These are phyloP conservation scores for Stephanodiscus minutulus DNA, from an alignment of 108 stramenopile species.

Conservation along the genomic window DNA sequence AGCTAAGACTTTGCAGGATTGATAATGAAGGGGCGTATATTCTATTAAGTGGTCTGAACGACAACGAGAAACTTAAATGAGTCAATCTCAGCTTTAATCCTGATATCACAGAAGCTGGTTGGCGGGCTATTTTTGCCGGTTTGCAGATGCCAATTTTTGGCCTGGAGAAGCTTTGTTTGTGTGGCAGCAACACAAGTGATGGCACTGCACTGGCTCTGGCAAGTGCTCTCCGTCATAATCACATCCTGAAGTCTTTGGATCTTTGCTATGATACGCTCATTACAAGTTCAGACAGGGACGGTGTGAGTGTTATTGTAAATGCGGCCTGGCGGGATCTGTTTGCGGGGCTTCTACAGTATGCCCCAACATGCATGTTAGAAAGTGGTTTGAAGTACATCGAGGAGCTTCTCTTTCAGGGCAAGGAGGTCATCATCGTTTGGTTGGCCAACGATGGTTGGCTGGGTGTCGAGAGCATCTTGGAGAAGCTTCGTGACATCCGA, in stretches of 20 bases:
- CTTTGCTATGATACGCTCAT: too few relatives aligned
- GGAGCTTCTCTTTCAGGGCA: too few relatives aligned
- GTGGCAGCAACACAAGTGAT: background rate
- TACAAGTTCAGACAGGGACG: too few relatives aligned
- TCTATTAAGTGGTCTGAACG: background rate
- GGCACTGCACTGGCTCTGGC: background rate
- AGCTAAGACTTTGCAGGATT: background rate
- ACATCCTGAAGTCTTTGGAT: background rate
- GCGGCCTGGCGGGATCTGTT: too few relatives aligned
- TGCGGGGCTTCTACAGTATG: too few relatives aligned
- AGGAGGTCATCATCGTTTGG: too few relatives aligned
- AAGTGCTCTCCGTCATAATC: background rate
- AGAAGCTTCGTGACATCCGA: too few relatives aligned
- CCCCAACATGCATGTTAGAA: too few relatives aligned
- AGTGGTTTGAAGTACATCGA: too few relatives aligned
- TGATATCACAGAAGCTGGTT: background rate
- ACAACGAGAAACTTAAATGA: background rate
- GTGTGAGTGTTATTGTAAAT: too few relatives aligned
- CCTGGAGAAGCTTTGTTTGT: background rate
- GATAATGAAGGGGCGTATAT: background rate
- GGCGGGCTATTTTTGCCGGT: background rate
- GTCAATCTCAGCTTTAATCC: background rate
- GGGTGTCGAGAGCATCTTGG: too few relatives aligned
- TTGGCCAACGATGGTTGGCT: too few relatives aligned
- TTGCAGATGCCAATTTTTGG: background rate